Base-by-base conservation (phyloP, 1,284 basidiomycete species). In the Phenoliferia sp. region DNA sequence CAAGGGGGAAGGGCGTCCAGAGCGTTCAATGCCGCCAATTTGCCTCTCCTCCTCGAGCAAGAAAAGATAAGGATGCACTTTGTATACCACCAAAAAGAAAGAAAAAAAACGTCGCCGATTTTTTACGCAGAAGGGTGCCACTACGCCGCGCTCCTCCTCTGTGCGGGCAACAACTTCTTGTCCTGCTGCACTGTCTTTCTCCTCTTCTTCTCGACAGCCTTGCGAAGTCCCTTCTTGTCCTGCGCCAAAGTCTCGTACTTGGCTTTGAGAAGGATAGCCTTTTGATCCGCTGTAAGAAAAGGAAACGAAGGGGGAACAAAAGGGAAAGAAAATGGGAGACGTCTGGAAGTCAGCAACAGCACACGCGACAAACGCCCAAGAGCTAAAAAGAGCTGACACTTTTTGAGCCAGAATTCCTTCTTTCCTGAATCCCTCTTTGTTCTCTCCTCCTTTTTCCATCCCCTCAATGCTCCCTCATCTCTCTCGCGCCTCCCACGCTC, bases 341-440 rank as follows among this genome's bases (percentile, higher is more conserved):
- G 17, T 9, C 9, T 16, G 7, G 5, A 3, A 29, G 28, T 63
- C 62, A 63, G 55, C 60, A 28, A 15, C 48, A 17, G n/a, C 57
- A 15, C 29, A 26, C 52, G 17, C 52, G 29, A 55, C 52, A 55
- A 26, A 12, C 9, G 12, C 52, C 17, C n/a, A 10, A 17, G n/a
- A 31, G 26, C 12, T 5, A 33, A n/a, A 33, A 15, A 44, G 15
- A 29, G 79, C 87, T 75, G 77, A 91, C 92, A 82, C 74, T 88
- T 82, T 82, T 97, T 98, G 84, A 97, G 84, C 79, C 85, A 90
- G 89, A 91, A 98, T 26, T 83, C 85, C 16, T 85, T 83, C 80
- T 96, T 96, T 3, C 93, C 93, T 60, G 85, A 79, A 64, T 84
- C 83, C 68, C 86, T 81, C 80, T 89, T 92, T 74, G 87, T 85